Evolutionary conservation across 768 basidiomycete genomes (phyloP).

Genomic region (Kwoniella pini): DNA sequence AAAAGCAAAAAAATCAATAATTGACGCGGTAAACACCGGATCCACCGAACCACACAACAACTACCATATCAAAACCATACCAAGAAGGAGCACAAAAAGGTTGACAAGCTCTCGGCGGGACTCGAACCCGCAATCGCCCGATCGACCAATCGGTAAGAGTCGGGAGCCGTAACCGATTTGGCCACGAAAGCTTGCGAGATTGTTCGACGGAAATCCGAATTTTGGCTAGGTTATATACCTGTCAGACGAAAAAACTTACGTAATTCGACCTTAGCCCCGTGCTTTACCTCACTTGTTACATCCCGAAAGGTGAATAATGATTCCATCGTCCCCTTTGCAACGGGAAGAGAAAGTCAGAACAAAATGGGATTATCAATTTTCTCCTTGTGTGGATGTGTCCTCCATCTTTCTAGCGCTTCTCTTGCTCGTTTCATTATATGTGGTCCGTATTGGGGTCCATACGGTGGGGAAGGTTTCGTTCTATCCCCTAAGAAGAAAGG

Average conservation of each 20-base stretch:
- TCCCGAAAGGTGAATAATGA: too few relatives aligned
- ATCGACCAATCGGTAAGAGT: slow-evolving; percentile 17
- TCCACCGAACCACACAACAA: too few relatives aligned
- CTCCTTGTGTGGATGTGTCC: background rate
- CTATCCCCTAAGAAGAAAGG: background rate
- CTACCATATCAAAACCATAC: too few relatives aligned
- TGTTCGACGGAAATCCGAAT: too few relatives aligned
- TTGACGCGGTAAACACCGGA: too few relatives aligned
- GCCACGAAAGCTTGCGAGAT: slow-evolving; percentile 1
- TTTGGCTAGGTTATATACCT: too few relatives aligned
- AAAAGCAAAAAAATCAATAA: too few relatives aligned
- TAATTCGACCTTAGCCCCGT: too few relatives aligned
- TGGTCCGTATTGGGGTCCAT: background rate
- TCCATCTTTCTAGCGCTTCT: background rate
- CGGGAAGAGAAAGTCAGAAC: background rate
- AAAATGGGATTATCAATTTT: background rate
- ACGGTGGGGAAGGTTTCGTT: background rate
- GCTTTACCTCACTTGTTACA: too few relatives aligned
- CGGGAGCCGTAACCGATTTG: slow-evolving; percentile 14
- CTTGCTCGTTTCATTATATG: background rate
- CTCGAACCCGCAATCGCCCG: slow-evolving; percentile 22
- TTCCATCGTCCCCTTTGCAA: too few relatives aligned
- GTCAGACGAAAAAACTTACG: too few relatives aligned
- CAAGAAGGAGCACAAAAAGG: background rate
- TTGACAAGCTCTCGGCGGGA: slow-evolving; percentile 11